Conservation (phyloP, 1,284 basidiomycete species). For the Trametes sp. region DNA sequence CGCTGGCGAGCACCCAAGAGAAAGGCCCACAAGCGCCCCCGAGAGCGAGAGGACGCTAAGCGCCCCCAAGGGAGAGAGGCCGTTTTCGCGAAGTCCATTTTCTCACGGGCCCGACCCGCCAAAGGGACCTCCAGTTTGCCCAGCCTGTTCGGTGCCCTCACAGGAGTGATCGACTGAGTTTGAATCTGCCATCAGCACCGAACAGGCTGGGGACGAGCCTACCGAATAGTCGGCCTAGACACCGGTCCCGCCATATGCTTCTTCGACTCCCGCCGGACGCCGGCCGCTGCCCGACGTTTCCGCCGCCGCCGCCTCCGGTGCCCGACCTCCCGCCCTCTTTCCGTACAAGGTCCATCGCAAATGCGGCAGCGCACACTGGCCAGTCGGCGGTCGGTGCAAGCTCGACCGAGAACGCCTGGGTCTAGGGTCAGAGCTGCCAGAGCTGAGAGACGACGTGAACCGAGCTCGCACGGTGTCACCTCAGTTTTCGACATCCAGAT, state of each 20-base stretch:
- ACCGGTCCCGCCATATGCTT: neutral
- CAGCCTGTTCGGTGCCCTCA: too few species aligned
- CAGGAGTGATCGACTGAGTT: too few species aligned
- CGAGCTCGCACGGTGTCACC: neutral
- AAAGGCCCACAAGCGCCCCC: too few species aligned
- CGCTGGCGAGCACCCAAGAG: too few species aligned
- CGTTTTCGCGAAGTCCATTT: too few species aligned
- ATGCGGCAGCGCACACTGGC: neutral
- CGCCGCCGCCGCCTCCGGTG: neutral
- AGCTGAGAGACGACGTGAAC: neutral
- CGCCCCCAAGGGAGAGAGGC: too few species aligned
- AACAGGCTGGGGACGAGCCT: too few species aligned
- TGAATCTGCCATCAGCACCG: too few species aligned
- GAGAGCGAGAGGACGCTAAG: too few species aligned
- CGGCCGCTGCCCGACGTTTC: neutral
- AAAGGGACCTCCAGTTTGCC: too few species aligned
- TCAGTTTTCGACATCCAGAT: too few species aligned
- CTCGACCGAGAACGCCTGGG: neutral
- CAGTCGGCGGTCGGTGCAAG: neutral
- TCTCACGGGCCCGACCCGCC: too few species aligned
- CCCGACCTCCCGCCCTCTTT: conserved; percentile 11
- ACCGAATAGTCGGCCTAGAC: neutral
- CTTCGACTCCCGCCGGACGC: neutral
- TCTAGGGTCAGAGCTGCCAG: neutral
- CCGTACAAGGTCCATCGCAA: neutral